These are phyloP conservation scores for Hondaea fermentalgiana DNA, from an alignment of 108 stramenopile genomes.

Conservation along the genomic window DNA sequence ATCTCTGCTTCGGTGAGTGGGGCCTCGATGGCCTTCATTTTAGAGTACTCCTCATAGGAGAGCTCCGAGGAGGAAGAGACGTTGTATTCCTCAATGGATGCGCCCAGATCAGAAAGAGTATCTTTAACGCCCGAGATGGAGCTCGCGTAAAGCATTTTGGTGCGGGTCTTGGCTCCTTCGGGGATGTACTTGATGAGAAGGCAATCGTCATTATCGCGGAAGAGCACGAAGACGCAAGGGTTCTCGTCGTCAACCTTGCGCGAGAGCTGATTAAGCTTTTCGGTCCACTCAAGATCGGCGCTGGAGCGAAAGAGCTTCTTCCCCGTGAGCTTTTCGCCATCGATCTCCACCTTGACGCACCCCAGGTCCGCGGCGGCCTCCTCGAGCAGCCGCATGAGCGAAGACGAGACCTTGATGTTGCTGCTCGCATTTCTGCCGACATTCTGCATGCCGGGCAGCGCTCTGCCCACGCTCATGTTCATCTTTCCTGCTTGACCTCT, in stretches of 20 bases:
- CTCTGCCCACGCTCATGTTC: neutral
- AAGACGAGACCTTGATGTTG: neutral
- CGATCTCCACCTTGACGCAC: conserved; percentile 1
- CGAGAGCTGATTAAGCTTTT: neutral
- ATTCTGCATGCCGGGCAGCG: conserved; percentile 12
- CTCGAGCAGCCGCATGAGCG: neutral
- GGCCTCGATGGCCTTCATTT: neutral
- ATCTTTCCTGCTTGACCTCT: neutral
- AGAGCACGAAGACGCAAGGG: neutral
- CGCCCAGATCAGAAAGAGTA: neutral
- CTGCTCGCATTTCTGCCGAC: neutral
- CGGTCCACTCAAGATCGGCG: neutral
- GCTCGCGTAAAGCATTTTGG: neutral
- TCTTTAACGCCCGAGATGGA: neutral
- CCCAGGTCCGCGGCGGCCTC: neutral
- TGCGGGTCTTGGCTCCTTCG: neutral
- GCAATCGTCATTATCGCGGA: neutral
- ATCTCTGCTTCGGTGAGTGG: conserved; percentile 2
- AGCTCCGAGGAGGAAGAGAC: neutral
- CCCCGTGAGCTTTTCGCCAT: neutral
- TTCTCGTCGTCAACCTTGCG: neutral
- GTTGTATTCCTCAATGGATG: neutral
- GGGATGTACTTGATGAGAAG: conserved; percentile 7
- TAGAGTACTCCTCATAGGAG: neutral
- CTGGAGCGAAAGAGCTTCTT: neutral